phyloP scores from a whole-genome alignment of 768 basidiomycete species.

The Cytidiella melzeri region DNA sequence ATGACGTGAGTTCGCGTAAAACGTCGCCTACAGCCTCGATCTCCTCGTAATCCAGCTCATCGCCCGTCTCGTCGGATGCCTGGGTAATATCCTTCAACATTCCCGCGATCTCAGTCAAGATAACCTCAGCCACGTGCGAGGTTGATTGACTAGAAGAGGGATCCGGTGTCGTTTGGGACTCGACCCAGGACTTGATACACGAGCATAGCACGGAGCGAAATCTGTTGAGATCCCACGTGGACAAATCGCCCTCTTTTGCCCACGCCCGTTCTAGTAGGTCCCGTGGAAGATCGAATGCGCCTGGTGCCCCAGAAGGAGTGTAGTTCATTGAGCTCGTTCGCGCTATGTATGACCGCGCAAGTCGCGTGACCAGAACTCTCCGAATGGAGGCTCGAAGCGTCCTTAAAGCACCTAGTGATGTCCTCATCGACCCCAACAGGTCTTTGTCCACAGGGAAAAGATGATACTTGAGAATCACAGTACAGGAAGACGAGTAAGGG shows the following conservation, averaged over 20 bases:
- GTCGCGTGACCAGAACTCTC: conserved; percentile 49
- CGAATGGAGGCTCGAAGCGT: conserved; percentile 61
- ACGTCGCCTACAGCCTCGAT: conserved; percentile 58
- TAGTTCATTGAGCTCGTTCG: conserved; percentile 47
- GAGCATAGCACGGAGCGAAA: conserved; percentile 49
- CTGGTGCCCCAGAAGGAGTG: conserved; percentile 53
- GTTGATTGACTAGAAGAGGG: background rate
- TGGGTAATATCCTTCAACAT: conserved; percentile 68
- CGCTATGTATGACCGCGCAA: conserved; percentile 62
- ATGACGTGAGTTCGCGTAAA: conserved; percentile 50
- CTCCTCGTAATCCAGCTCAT: conserved; percentile 71
- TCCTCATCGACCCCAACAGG: conserved; percentile 17
- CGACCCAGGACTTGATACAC: conserved; percentile 57
- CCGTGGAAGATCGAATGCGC: conserved; percentile 51
- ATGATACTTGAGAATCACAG: conserved; percentile 53
- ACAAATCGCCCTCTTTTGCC: conserved; percentile 54
- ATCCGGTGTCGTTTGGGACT: conserved; percentile 8
- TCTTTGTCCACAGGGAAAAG: conserved; percentile 42
- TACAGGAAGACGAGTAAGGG: conserved; percentile 59
- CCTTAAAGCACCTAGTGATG: conserved; percentile 31
- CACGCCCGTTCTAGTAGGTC: conserved; percentile 70
- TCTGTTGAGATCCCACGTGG: conserved; percentile 60
- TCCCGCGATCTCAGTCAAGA: conserved; percentile 65
- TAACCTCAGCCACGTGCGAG: conserved; percentile 24
- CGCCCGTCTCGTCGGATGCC: conserved; percentile 56